These are phyloP conservation scores for Tylopilus subfusipes DNA, from an alignment of 768 basidiomycete species.

Conservation along the genomic window DNA sequence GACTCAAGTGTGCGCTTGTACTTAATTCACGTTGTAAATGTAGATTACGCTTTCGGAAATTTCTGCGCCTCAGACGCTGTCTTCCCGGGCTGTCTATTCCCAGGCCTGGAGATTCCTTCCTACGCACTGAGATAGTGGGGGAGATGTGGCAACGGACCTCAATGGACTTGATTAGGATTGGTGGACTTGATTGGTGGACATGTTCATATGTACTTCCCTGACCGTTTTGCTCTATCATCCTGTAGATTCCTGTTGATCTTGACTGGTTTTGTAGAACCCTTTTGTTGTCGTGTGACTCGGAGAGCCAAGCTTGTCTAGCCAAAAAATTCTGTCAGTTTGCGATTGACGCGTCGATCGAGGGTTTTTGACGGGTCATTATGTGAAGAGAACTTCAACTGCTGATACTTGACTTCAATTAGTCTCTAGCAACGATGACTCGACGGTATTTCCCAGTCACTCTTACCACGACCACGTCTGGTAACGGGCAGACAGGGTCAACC, in stretches of 20 bases:
- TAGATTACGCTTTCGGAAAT: neutral
- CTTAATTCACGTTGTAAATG: neutral
- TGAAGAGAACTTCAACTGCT: neutral
- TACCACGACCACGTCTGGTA: no score
- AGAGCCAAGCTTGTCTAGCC: constrained; percentile 5
- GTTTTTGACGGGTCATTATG: constrained; percentile 1
- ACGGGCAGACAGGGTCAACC: no score
- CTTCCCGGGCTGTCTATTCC: neutral
- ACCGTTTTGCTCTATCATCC: neutral
- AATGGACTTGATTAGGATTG: neutral
- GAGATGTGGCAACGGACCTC: neutral
- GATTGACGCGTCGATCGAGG: neutral
- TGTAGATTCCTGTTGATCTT: neutral
- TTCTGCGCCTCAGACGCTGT: neutral
- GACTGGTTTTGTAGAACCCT: constrained; percentile 1
- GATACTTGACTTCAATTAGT: no score
- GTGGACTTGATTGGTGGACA: neutral
- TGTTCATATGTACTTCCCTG: neutral
- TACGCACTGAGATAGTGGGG: neutral
- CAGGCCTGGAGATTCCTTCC: neutral
- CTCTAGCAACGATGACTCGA: no score
- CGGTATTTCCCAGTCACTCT: no score
- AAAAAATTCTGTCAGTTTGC: constrained; percentile 3
- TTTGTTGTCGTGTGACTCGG: neutral
- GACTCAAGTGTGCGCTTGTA: no score